Evolutionary conservation across 2,329 filamentous ascomycete genomes (phyloP), one percentile per base, ranked within the genome.

Genomic region (Phialophora macrospora): DNA sequence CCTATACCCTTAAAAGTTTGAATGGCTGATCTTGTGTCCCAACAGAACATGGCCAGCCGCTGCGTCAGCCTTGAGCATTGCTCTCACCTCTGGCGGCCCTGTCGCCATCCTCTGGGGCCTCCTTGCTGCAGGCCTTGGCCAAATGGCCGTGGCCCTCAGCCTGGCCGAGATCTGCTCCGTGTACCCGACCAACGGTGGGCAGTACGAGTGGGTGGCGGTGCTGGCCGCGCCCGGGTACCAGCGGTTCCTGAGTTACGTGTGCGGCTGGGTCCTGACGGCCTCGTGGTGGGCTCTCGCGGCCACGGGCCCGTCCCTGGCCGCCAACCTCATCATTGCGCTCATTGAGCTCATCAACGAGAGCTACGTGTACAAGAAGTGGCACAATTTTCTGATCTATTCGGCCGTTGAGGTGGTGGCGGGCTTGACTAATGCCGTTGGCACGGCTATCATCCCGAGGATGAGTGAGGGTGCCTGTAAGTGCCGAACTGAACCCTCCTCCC

Each of bases 321-420:
- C 78, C 78, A 59, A 91, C 88, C 72, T 78, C 81, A 24, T 67
- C 83, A 2, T 75, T 88, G 73, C 73, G 84, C 32, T 38, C 5
- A 34, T 56, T 8, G 41, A 56, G 17, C 51, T 51, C 11, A 56
- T 38, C 22, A 34, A 57, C 30, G 60, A 52, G n/a, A 22, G 26
- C 20, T 63, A 63, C 55, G 52, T 32, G 17, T 56, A 57, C 52
- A 63, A 51, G 14, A 17, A 28, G 3, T 91, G 88, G 87, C 88
- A 92, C 71, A 87, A 90, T 69, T 91, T 91, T 75, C 78, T 91
- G 28, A 87, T 92, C 54, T 91, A 91, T 75, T 81, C 89, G 44
- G 87, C 75, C 11, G 88, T 87, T 73, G 88, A 85, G 3, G 64
- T 87, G n/a, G 75, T 84, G 14, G 86, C 86, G 3, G 85, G 90